Conservation (phyloP, 2,329 filamentous ascomycete genomes). For the Mollisiaceae sp. region DNA sequence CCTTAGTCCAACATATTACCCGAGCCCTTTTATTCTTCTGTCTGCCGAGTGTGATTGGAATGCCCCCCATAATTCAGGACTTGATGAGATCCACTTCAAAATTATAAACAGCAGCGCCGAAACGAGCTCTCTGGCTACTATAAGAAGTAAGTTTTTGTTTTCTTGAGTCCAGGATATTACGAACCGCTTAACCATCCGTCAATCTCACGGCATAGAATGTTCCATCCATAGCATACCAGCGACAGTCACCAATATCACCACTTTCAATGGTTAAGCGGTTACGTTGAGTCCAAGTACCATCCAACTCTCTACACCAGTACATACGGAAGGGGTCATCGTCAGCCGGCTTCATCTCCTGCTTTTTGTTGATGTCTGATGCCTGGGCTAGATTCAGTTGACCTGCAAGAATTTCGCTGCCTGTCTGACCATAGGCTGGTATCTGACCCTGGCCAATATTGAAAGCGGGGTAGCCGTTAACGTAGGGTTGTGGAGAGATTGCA, state of each 20-base stretch:
- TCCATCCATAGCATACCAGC: slow-evolving; percentile 65
- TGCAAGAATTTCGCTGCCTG: slow-evolving; percentile 32
- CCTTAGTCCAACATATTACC: not conserved
- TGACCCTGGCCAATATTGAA: slow-evolving; percentile 31
- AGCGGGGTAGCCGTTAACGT: slow-evolving; percentile 17
- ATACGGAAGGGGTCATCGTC: slow-evolving; percentile 64
- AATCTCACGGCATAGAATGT: slow-evolving; percentile 66
- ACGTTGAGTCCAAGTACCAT: slow-evolving; percentile 64
- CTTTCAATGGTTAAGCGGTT: slow-evolving; percentile 65
- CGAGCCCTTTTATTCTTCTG: no score
- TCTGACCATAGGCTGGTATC: slow-evolving; percentile 30
- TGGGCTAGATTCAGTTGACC: slow-evolving; percentile 35
- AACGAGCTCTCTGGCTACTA: not conserved
- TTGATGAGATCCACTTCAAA: no score
- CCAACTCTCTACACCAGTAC: slow-evolving; percentile 66
- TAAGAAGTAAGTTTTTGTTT: not conserved
- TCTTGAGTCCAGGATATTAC: not conserved
- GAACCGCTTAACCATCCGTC: slow-evolving; percentile 33
- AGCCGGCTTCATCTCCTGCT: slow-evolving; percentile 66
- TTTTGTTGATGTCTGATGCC: slow-evolving; percentile 31
- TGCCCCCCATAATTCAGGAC: no score
- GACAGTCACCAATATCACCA: slow-evolving; percentile 54
- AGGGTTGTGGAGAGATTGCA: slow-evolving; percentile 19
- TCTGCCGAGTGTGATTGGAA: no score
- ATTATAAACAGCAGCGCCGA: not conserved